A percentile compares a stretch with the other conserved stretches of the same genome.
These are phyloP conservation scores for Hemileccinum impolitum DNA, from an alignment of 768 basidiomycete species.

Conservation along the genomic window DNA sequence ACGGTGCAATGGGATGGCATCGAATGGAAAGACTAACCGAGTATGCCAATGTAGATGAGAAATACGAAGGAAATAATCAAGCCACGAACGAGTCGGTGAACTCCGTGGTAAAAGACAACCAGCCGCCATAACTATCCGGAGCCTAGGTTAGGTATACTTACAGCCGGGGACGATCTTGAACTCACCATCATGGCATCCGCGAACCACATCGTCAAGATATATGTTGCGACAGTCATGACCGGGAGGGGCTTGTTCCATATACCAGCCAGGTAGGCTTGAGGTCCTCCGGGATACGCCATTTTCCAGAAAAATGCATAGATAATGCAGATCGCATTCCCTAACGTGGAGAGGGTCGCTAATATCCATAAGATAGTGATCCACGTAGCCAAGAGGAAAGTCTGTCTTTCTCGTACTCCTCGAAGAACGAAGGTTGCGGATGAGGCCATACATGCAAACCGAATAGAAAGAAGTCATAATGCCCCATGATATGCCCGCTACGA, in stretches of 20 bases:
- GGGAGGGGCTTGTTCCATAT: constrained; percentile 1
- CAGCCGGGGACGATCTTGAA: background rate
- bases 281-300: constrained; percentile 1
- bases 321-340: background rate
- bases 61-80: background rate
- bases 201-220: background rate
- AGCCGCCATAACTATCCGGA: background rate
- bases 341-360: background rate
- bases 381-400: background rate
- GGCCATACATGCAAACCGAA: background rate
- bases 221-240: background rate
- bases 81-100: background rate
- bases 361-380: background rate
- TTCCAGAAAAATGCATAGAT: constrained; percentile 1
- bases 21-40: background rate
- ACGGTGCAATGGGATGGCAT: background rate
- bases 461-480: constrained; percentile 1
- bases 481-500: constrained; percentile 1
- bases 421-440: background rate
- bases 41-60: background rate
- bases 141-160: background rate
- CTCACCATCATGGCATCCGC: constrained; percentile 1
- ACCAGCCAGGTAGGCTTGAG: background rate
- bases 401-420: background rate
- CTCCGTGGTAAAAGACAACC: background rate